Percentiles rank a stretch among this genome's conserved stretches.
Conservation (phyloP, 2,329 filamentous ascomycete genomes). For the Myriangium duriaei region DNA sequence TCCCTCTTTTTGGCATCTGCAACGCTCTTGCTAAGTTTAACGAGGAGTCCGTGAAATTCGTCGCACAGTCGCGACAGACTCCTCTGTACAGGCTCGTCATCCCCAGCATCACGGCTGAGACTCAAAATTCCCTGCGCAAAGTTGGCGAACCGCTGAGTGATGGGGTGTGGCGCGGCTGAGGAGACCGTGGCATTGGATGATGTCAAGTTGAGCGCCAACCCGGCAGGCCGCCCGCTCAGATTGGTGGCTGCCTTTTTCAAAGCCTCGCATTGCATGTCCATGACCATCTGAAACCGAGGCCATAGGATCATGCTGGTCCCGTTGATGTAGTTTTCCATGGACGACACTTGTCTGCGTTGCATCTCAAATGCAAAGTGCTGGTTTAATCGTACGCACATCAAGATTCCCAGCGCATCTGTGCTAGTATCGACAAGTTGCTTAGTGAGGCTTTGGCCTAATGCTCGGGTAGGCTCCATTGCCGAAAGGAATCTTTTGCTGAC, state of each 20-base stretch:
- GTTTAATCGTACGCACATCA: slow-evolving; percentile 86
- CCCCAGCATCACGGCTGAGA: slow-evolving; percentile 78
- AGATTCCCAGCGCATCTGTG: slow-evolving; percentile 71
- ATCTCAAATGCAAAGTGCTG: slow-evolving; percentile 91
- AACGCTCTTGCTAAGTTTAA: slow-evolving; percentile 62
- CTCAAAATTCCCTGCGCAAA: slow-evolving; percentile 73
- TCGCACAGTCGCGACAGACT: slow-evolving; percentile 64
- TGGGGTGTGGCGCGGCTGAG: slow-evolving; percentile 74
- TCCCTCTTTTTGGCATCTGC: slow-evolving; percentile 69
- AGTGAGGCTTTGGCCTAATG: slow-evolving; percentile 66
- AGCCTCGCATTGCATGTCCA: slow-evolving; percentile 86
- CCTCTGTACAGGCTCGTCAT: slow-evolving; percentile 81
- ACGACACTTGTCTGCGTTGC: slow-evolving; percentile 79
- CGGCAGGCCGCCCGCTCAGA: slow-evolving; percentile 35
- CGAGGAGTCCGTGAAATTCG: slow-evolving; percentile 75
- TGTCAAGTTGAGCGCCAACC: slow-evolving; percentile 43
- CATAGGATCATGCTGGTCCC: slow-evolving; percentile 91
- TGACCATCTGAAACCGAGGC: slow-evolving; percentile 87
- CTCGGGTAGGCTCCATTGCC: slow-evolving; percentile 81
- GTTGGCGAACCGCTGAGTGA: slow-evolving; percentile 93
- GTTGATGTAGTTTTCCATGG: slow-evolving; percentile 84
- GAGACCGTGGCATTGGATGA: slow-evolving; percentile 46
- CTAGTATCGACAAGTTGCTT: slow-evolving; percentile 64
- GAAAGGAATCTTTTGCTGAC: slow-evolving; percentile 75
- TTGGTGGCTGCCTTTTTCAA: slow-evolving; percentile 48